Percentiles rank a stretch among this genome's conserved stretches.
Conservation (phyloP, 2,329 filamentous ascomycete genomes). For the Colletotrichum kahawae region DNA sequence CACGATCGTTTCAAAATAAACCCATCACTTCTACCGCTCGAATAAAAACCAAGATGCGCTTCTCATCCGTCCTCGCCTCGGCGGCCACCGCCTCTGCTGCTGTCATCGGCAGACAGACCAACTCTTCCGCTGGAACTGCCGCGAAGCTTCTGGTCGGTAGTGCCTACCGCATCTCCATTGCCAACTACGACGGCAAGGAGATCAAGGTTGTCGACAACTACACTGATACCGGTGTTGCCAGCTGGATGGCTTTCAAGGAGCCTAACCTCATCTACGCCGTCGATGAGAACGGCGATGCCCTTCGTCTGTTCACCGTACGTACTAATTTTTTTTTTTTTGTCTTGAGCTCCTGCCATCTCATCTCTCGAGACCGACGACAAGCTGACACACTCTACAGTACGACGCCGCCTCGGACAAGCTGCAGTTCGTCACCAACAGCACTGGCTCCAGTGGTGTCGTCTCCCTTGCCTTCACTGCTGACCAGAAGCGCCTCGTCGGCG, state of each 20-base stretch:
- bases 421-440: conserved; percentile 28
- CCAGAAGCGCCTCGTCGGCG: conserved; percentile 48
- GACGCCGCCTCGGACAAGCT: conserved; percentile 36
- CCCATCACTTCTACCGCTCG: not conserved
- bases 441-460: conserved; percentile 49
- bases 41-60: not conserved
- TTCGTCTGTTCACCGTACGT: conserved; percentile 41
- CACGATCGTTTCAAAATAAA: not conserved
- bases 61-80: not conserved
- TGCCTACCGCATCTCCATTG: conserved; percentile 43
- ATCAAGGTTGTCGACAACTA: conserved; percentile 45
- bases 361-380: not conserved
- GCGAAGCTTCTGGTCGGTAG: conserved; percentile 46
- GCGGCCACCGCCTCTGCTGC: conserved; percentile 15
- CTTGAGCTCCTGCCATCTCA: not conserved
- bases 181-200: conserved; percentile 43
- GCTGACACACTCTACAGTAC: conserved; percentile 27
- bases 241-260: conserved; percentile 50
- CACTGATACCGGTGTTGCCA: conserved; percentile 37
- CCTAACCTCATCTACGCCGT: conserved; percentile 50
- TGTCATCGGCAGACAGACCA: conserved; percentile 4
- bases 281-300: conserved; percentile 48
- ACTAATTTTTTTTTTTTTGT: not conserved
- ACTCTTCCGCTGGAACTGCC: not conserved
- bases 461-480: conserved; percentile 52